These are phyloP conservation scores for Quercus tomentella DNA, from an alignment of 331 rosid genomes.

Conservation along the genomic window DNA sequence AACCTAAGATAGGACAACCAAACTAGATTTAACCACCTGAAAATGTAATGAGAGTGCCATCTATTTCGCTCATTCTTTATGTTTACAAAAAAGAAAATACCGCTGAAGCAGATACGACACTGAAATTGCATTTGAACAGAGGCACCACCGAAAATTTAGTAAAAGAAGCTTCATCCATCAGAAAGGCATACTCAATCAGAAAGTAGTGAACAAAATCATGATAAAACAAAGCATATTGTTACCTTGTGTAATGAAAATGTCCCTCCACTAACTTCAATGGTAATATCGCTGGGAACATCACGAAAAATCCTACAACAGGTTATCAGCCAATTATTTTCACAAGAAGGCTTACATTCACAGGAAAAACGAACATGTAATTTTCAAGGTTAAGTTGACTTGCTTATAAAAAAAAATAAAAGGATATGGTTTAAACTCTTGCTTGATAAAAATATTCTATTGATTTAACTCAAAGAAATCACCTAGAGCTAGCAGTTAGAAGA, in stretches of 20 bases:
- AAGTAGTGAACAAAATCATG: not conserved
- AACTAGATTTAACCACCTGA: not conserved
- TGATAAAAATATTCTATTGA: not conserved
- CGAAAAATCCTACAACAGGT: conserved; percentile 80
- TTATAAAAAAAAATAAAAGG: too few species aligned
- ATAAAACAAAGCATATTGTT: conserved; percentile 12
- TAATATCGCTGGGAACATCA: conserved; percentile 95
- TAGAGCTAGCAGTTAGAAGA: not conserved
- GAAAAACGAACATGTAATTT: not conserved
- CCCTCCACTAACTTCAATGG: conserved; percentile 76
- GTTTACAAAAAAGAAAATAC: not conserved
- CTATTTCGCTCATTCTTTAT: not conserved
- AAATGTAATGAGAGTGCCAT: not conserved
- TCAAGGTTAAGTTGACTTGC: not conserved
- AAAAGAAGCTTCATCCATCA: not conserved
- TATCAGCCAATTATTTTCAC: conserved; percentile 19
- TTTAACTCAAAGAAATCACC: not conserved
- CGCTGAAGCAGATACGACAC: not conserved
- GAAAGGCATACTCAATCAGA: not conserved
- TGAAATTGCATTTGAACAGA: not conserved
- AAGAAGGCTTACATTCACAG: not conserved
- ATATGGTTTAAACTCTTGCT: too few species aligned
- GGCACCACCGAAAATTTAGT: not conserved
- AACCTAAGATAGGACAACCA: not conserved
- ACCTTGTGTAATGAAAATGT: conserved; percentile 86